Conservation (phyloP, 495 filamentous ascomycete genomes). For the Chlorociboria aeruginascens region DNA sequence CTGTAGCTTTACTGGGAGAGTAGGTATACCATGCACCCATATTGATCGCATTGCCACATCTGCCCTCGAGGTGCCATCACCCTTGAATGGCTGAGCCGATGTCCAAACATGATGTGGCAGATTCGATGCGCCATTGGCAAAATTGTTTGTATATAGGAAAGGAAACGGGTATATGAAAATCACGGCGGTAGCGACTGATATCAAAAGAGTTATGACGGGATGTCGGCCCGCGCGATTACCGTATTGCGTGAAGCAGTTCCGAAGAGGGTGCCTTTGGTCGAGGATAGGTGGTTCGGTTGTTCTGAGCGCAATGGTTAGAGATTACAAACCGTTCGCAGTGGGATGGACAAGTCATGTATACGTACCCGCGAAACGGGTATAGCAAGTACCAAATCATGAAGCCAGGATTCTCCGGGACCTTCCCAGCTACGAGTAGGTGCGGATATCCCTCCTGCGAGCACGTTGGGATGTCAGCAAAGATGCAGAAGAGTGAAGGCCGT, state of each 20-base stretch:
- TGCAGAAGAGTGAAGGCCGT: neutral
- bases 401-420: conserved; percentile 5
- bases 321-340: conserved; percentile 19
- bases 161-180: conserved; percentile 53
- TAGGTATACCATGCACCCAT: conserved; percentile 35
- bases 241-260: conserved; percentile 46
- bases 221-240: conserved; percentile 52
- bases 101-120: conserved; percentile 71
- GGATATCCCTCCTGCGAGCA: neutral
- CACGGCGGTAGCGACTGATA: conserved; percentile 49
- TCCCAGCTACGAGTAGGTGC: neutral
- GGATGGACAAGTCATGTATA: conserved; percentile 34
- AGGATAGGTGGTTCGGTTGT: conserved; percentile 53
- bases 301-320: conserved; percentile 19
- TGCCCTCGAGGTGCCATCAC: conserved; percentile 24
- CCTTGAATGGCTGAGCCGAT: conserved; percentile 45
- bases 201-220: conserved; percentile 50
- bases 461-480: neutral
- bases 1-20: neutral
- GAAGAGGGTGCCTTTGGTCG: conserved; percentile 44
- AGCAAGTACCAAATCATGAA: conserved; percentile 19
- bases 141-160: conserved; percentile 52
- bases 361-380: conserved; percentile 33
- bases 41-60: conserved; percentile 46
- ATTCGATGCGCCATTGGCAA: conserved; percentile 44